Percentiles rank a stretch among this genome's conserved stretches.
These are phyloP conservation scores for Amesomyces nigricolor DNA, from an alignment of 2,329 filamentous ascomycete genomes.

Conservation along the genomic window DNA sequence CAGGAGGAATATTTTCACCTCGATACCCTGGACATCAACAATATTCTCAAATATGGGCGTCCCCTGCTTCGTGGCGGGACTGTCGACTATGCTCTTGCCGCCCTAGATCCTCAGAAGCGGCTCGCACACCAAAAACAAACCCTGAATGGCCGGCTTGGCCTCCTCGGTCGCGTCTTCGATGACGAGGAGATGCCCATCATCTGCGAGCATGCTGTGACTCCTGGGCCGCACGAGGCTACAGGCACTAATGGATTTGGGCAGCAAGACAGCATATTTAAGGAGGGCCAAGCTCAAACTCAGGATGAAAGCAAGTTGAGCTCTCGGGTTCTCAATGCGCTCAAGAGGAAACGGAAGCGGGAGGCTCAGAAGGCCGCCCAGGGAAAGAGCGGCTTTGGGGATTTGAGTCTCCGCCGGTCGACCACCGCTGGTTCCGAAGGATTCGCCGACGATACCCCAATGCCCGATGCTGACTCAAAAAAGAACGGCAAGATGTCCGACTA, in stretches of 20 bases:
- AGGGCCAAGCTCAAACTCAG: conserved; percentile 36
- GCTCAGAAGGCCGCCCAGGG: conserved; percentile 79
- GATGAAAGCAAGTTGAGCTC: conserved; percentile 78
- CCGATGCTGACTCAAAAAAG: conserved; percentile 49
- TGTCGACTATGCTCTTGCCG: conserved; percentile 77
- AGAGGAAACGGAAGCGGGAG: conserved; percentile 87
- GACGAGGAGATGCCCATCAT: conserved; percentile 70
- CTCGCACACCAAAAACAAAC: conserved; percentile 87
- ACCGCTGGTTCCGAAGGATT: conserved; percentile 57
- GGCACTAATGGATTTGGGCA: conserved; percentile 30
- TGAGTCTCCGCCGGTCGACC: conserved; percentile 62
- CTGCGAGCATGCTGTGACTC: conserved; percentile 49
- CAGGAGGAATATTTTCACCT: conserved; percentile 64
- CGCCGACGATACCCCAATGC: conserved; percentile 52
- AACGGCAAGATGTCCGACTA: conserved; percentile 71
- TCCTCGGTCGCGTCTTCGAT: conserved; percentile 77
- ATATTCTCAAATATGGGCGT: conserved; percentile 77
- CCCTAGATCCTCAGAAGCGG: conserved; percentile 73
- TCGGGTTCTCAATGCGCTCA: conserved; percentile 87
- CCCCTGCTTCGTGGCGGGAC: conserved; percentile 79
- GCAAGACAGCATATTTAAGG: conserved; percentile 30
- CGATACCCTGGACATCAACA: conserved; percentile 67
- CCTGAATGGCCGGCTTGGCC: conserved; percentile 71
- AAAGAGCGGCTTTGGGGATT: conserved; percentile 83
- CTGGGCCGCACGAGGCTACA: conserved; percentile 40